Percentiles rank a stretch among this genome's conserved stretches.
Conservation (phyloP, 2,329 filamentous ascomycete species). For the Hirsutella thompsonii region DNA sequence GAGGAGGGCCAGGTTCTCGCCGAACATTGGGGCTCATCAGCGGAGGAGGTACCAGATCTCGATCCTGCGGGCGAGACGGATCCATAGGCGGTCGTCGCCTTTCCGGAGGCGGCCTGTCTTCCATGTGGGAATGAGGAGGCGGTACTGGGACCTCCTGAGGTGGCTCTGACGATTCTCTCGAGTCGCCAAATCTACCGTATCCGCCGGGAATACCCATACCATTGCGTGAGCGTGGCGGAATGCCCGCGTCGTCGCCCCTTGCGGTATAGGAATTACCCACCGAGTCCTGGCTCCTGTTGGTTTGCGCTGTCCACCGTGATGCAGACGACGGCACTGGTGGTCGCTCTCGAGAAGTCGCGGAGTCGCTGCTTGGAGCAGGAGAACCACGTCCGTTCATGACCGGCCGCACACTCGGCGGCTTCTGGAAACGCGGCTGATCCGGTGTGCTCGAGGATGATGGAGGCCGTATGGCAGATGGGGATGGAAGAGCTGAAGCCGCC, state of each 20-base stretch:
- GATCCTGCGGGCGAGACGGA: slow-evolving; percentile 38
- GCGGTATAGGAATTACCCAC: slow-evolving; percentile 31
- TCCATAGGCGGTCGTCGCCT: slow-evolving; percentile 56
- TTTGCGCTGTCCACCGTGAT: slow-evolving; percentile 32
- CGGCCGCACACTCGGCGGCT: slow-evolving; percentile 16
- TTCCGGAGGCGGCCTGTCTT: slow-evolving; percentile 42
- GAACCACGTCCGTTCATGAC: slow-evolving; percentile 30
- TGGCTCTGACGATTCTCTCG: slow-evolving; percentile 8
- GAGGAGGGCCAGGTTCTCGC: slow-evolving; percentile 30
- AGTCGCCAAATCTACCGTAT: slow-evolving; percentile 22
- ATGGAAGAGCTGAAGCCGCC: slow-evolving; percentile 5
- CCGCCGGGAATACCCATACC: slow-evolving; percentile 27
- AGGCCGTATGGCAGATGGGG: slow-evolving; percentile 6
- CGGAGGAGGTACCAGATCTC: slow-evolving; percentile 44
- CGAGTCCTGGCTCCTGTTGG: slow-evolving; percentile 46
- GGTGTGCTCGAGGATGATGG: slow-evolving; percentile 6
- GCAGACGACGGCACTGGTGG: slow-evolving; percentile 27
- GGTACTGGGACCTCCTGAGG: slow-evolving; percentile 5
- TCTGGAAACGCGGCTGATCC: slow-evolving; percentile 15
- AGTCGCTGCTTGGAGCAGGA: slow-evolving; percentile 39
- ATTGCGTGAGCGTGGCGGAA: slow-evolving; percentile 41
- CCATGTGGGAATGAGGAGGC: slow-evolving; percentile 11
- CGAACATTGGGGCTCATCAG: slow-evolving; percentile 38
- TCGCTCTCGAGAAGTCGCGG: slow-evolving; percentile 23
- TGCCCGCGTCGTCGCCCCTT: slow-evolving; percentile 38